These are phyloP conservation scores for Glaciozyma martinii DNA, from an alignment of 768 basidiomycete species.

Conservation along the genomic window DNA sequence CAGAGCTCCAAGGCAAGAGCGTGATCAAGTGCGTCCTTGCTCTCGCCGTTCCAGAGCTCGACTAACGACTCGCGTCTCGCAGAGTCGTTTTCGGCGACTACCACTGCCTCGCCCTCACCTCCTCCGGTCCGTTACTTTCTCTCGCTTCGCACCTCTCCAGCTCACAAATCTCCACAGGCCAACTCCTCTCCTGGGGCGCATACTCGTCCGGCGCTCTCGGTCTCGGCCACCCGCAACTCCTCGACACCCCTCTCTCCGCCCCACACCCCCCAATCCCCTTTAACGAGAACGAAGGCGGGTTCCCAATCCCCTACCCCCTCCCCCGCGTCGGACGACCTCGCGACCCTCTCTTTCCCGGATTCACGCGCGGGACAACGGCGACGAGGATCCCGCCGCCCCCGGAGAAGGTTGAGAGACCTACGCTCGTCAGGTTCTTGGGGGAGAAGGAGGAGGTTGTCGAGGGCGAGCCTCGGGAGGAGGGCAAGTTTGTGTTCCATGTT, in stretches of 20 bases:
- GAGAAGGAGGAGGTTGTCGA: neutral
- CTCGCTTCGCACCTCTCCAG: constrained; percentile 45
- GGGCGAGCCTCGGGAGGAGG: neutral
- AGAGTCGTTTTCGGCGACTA: constrained; percentile 87
- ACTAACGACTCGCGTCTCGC: neutral
- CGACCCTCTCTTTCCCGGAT: constrained; percentile 37
- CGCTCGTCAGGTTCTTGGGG: constrained; percentile 62
- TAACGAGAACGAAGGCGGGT: constrained; percentile 42
- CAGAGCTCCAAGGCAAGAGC: constrained; percentile 61
- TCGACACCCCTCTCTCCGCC: constrained; percentile 40
- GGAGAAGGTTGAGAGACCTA: constrained; percentile 52
- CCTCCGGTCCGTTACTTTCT: constrained; percentile 62
- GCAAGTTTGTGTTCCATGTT: constrained; percentile 1
- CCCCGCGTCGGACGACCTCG: constrained; percentile 45
- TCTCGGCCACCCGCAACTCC: constrained; percentile 57
- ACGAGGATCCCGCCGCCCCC: constrained; percentile 36
- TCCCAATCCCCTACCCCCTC: constrained; percentile 44
- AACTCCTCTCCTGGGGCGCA: constrained; percentile 20
- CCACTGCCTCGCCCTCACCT: constrained; percentile 77
- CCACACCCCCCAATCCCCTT: constrained; percentile 47
- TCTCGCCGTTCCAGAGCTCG: too few relatives aligned
- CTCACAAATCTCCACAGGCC: neutral
- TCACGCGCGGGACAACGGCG: constrained; percentile 23
- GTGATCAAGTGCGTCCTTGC: constrained; percentile 49
- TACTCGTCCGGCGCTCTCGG: constrained; percentile 69